A percentile compares a stretch with the other conserved stretches of the same genome.
phyloP scores from a whole-genome alignment of 2,329 filamentous ascomycete genomes.

The Stemphylium beticola region DNA sequence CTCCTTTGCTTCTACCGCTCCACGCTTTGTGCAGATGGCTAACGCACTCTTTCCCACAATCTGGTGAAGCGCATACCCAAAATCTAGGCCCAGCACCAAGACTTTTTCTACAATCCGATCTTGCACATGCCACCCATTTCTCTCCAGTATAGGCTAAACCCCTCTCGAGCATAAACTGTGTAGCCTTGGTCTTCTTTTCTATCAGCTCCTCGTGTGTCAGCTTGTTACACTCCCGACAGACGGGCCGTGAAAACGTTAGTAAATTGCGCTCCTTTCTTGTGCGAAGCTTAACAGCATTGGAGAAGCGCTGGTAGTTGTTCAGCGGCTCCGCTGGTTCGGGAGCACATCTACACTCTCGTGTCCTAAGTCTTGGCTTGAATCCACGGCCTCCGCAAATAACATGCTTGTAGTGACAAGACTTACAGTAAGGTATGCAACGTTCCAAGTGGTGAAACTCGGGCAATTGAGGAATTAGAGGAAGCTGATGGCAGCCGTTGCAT shows the following conservation, averaged over 20 bases:
- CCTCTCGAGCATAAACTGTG: constrained; percentile 21
- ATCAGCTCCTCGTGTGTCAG: constrained; percentile 11
- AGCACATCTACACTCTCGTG: constrained; percentile 21
- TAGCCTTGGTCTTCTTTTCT: constrained; percentile 13
- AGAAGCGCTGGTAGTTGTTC: constrained; percentile 3
- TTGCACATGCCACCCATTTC: constrained; percentile 17
- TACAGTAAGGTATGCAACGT: constrained; percentile 31
- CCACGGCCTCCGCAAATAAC: background rate
- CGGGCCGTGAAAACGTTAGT: background rate
- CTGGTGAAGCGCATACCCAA: constrained; percentile 25
- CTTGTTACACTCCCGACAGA: constrained; percentile 26
- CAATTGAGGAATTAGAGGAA: constrained; percentile 12
- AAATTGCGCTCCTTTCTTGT: background rate
- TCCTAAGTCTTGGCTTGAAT: background rate
- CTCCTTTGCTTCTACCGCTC: background rate
- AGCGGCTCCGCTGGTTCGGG: constrained; percentile 5
- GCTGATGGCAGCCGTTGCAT: constrained; percentile 24
- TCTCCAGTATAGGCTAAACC: constrained; percentile 11
- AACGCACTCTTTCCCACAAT: constrained; percentile 24
- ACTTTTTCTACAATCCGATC: constrained; percentile 8
- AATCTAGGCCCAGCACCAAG: constrained; percentile 29
- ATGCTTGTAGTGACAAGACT: constrained; percentile 23
- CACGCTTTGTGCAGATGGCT: constrained; percentile 21
- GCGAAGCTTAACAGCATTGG: background rate
- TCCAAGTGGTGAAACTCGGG: constrained; percentile 26